phyloP scores from a whole-genome alignment of 78 protist species.

The slime mould (Dictyostelium discoideum) region DNA sequence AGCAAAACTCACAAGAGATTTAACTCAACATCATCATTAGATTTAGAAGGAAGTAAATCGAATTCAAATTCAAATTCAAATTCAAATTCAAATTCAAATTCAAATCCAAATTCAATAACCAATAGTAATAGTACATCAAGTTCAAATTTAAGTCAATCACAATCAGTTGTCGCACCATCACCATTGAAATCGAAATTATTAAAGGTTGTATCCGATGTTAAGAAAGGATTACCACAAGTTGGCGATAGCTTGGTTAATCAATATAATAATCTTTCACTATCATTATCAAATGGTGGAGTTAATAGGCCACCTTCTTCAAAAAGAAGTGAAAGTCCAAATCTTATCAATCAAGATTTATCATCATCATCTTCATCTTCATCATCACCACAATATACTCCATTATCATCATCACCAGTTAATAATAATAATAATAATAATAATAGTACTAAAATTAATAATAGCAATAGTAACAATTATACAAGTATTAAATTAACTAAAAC shows the following conservation, averaged over 20 bases:
- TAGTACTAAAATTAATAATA: not conserved
- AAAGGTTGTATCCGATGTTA: constrained; percentile 46
- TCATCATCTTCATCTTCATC: not conserved
- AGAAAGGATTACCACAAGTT: constrained; percentile 46
- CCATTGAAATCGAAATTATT: constrained; percentile 45
- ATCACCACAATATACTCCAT: not conserved
- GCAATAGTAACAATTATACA: not conserved
- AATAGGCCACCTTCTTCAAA: not conserved
- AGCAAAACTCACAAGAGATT: constrained; percentile 23
- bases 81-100: not conserved
- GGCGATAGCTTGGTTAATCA: constrained; percentile 15
- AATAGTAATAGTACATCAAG: not conserved
- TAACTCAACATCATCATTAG: not conserved
- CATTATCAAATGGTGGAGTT: not conserved
- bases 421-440: too few relatives aligned
- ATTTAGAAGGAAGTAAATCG: not conserved
- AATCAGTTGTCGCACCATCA: not conserved
- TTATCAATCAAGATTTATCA: not conserved
- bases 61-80: not conserved
- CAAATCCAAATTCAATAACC: not conserved
- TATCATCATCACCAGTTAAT: not conserved
- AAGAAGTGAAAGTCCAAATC: not conserved
- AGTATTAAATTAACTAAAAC: not conserved
- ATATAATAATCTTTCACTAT: not conserved
- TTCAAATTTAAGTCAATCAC: not conserved